Evolutionary conservation across 2,329 filamentous ascomycete species (phyloP).

Genomic region (Cadophora luteo-olivacea): DNA sequence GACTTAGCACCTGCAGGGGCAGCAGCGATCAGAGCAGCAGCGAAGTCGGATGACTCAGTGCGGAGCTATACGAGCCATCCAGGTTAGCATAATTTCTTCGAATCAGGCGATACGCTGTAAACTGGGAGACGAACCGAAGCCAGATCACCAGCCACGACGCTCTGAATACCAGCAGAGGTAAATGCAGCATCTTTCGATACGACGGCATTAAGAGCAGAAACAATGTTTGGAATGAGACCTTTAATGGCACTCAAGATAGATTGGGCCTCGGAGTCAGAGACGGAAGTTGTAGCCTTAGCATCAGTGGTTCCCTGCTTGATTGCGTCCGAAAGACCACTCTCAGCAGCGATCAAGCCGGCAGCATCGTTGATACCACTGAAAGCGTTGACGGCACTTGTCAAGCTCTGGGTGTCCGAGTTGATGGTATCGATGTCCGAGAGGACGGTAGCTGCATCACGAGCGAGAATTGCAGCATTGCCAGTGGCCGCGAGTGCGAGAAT

Average conservation of each 20-base stretch:
- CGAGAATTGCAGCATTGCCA: neutral
- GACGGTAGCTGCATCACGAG: neutral
- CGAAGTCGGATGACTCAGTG: neutral
- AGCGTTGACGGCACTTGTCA: neutral
- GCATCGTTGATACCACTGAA: neutral
- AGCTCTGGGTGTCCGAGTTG: neutral
- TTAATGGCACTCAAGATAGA: neutral
- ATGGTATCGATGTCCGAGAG: neutral
- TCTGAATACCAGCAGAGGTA: neutral
- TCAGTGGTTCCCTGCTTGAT: slow-evolving; percentile 3
- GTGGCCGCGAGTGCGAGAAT: neutral
- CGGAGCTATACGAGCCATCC: neutral
- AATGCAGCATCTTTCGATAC: neutral
- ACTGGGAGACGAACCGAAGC: neutral
- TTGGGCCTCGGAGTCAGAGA: neutral
- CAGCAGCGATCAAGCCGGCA: neutral
- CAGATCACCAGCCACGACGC: neutral
- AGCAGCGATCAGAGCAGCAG: neutral
- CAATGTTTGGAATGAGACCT: neutral
- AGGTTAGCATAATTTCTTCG: neutral
- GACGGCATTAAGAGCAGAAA: neutral
- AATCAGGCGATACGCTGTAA: too few relatives aligned
- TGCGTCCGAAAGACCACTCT: neutral
- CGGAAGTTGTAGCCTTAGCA: neutral
- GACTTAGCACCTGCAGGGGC: neutral